A percentile compares a stretch with the other conserved stretches of the same genome.
Evolutionary conservation across 1,284 basidiomycete species (phyloP).

Genomic region (Leccinum angustisporum): DNA sequence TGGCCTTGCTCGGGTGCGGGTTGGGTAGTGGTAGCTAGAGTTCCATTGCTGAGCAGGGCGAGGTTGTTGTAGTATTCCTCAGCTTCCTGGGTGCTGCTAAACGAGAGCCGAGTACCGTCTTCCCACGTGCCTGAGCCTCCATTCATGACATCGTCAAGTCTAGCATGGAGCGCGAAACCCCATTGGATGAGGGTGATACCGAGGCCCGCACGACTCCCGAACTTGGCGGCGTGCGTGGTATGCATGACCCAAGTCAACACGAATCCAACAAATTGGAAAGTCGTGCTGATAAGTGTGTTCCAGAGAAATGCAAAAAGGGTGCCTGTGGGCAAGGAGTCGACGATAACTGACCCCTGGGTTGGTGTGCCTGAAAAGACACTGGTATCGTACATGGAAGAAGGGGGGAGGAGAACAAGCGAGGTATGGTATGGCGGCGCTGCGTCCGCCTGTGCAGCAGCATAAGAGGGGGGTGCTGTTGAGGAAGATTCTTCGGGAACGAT

Average conservation of each 20-base stretch:
- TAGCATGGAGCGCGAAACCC: conserved; percentile 78
- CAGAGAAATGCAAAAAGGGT: conserved; percentile 86
- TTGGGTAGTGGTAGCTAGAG: conserved; percentile 15
- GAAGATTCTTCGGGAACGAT: conserved; percentile 78
- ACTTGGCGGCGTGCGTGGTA: conserved; percentile 93
- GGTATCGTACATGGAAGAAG: conserved; percentile 41
- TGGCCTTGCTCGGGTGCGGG: conserved; percentile 10
- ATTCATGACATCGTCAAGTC: conserved; percentile 34
- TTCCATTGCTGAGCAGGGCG: conserved; percentile 13
- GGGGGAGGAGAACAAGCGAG: conserved; percentile 87
- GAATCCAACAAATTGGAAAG: conserved; percentile 98
- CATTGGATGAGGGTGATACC: conserved; percentile 96
- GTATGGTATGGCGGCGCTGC: conserved; percentile 98
- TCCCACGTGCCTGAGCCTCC: conserved; percentile 30
- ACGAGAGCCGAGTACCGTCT: conserved; percentile 30
- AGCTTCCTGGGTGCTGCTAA: conserved; percentile 49
- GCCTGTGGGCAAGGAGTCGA: conserved; percentile 77
- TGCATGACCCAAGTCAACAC: conserved; percentile 92
- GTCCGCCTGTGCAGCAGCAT: conserved; percentile 90
- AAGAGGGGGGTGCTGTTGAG: conserved; percentile 84
- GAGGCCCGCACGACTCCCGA: conserved; percentile 91
- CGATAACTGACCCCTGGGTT: conserved; percentile 64
- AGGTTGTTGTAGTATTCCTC: conserved; percentile 42
- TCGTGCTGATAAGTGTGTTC: conserved; percentile 91
- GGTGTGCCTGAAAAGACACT: conserved; percentile 38